Conservation (phyloP, 495 filamentous ascomycete species). For the Trichoderma virens region DNA sequence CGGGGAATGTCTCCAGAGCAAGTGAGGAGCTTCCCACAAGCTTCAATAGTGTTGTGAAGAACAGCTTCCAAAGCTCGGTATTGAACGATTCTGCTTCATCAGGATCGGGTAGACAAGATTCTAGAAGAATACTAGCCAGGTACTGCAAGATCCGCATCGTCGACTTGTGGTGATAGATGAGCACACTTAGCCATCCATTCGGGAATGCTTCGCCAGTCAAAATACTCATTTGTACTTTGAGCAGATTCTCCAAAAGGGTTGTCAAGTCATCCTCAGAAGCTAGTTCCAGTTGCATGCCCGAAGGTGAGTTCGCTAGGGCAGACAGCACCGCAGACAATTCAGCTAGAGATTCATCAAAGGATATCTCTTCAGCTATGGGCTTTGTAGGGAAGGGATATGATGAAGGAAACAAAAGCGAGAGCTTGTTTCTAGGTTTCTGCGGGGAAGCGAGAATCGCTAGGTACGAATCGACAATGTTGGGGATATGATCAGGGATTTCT, state of each 20-base stretch:
- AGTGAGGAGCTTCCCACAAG: conserved; percentile 82
- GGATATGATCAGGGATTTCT: conserved; percentile 77
- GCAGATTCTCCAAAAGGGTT: conserved; percentile 61
- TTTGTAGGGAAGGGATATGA: conserved; percentile 83
- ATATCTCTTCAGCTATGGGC: conserved; percentile 48
- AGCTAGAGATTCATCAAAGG: conserved; percentile 82
- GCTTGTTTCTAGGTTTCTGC: conserved; percentile 54
- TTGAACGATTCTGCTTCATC: conserved; percentile 92
- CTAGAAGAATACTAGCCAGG: conserved; percentile 65
- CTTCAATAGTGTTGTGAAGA: conserved; percentile 82
- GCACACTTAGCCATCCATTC: conserved; percentile 79
- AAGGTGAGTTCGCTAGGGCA: conserved; percentile 64
- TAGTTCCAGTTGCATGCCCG: conserved; percentile 52
- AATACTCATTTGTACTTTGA: conserved; percentile 83
- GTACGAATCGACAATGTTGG: conserved; percentile 86
- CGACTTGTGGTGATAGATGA: conserved; percentile 91
- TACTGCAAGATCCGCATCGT: conserved; percentile 84
- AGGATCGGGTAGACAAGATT: conserved; percentile 72
- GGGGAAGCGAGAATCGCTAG: conserved; percentile 59
- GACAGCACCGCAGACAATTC: conserved; percentile 86
- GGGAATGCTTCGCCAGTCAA: conserved; percentile 87
- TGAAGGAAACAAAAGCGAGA: conserved; percentile 84
- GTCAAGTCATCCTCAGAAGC: conserved; percentile 69
- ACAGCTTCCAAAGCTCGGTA: conserved; percentile 87
- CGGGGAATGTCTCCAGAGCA: conserved; percentile 91